Percentiles rank a stretch among this genome's conserved stretches.
Conservation (phyloP, 208 protist species). For the Phytomonas sp. region DNA sequence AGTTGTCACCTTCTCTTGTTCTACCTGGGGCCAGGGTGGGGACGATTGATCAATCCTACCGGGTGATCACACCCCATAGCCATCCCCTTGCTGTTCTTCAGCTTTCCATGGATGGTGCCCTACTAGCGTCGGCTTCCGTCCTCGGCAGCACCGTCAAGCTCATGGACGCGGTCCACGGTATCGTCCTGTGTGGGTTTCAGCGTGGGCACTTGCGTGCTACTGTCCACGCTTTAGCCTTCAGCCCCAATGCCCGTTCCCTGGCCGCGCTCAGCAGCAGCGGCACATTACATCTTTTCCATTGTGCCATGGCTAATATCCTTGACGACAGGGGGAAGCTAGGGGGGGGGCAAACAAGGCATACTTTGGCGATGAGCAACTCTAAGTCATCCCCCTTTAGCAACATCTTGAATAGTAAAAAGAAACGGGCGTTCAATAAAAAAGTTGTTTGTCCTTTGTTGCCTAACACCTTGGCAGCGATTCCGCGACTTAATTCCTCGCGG, state of each 20-base stretch:
- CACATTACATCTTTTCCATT: slow-evolving; percentile 59
- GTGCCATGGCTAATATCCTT: not conserved
- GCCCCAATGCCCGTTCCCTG: slow-evolving; percentile 18
- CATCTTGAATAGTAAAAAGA: not conserved
- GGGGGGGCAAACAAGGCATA: not conserved
- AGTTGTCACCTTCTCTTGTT: not conserved
- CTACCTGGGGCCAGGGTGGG: not conserved
- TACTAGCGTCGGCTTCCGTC: slow-evolving; percentile 46
- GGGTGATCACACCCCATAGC: slow-evolving; percentile 25
- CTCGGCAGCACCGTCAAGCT: slow-evolving; percentile 63
- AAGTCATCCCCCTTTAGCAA: not conserved
- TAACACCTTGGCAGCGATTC: not conserved
- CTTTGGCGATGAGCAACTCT: not conserved
- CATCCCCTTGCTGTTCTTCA: slow-evolving; percentile 27
- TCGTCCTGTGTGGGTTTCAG: slow-evolving; percentile 33
- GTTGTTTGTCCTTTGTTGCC: not conserved
- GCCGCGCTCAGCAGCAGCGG: slow-evolving; percentile 46
- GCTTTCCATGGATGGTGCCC: slow-evolving; percentile 21
- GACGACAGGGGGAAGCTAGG: not conserved
- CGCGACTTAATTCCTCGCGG: not conserved
- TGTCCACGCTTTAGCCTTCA: slow-evolving; percentile 45
- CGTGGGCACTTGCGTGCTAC: slow-evolving; percentile 29
- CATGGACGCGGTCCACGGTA: slow-evolving; percentile 28
- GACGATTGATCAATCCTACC: slow-evolving; percentile 7
- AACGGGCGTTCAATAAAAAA: not conserved